phyloP scores from a whole-genome alignment of 1,284 basidiomycete species.

The Naganishia sp. region DNA sequence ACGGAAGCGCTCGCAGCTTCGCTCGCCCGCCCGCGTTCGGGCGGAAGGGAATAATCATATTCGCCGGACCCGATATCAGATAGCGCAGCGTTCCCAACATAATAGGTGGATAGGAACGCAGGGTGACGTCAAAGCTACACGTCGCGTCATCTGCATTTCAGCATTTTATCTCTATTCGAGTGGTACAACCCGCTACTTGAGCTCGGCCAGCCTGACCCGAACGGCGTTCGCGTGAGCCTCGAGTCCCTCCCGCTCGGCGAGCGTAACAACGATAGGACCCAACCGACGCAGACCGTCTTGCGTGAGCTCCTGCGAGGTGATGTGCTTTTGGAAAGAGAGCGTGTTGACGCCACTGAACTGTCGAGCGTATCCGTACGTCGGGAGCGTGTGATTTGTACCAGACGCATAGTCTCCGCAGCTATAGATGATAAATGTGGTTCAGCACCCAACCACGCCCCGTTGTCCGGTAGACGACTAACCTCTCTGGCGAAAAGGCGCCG shows the following conservation, averaged over 20 bases:
- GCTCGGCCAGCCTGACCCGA: conserved; percentile 47
- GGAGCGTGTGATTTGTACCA: conserved; percentile 96
- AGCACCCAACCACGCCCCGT: no score
- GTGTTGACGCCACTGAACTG: conserved; percentile 99
- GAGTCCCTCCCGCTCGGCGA: conserved; percentile 93
- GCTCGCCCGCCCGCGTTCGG: no score
- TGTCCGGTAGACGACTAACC: conserved; percentile 58
- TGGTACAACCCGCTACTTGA: conserved; percentile 3
- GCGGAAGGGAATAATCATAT: no score
- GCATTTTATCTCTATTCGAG: background rate
- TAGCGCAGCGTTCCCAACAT: no score
- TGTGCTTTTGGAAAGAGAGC: conserved; percentile 96
- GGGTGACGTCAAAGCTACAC: no score
- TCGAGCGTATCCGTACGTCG: conserved; percentile 91
- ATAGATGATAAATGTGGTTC: background rate
- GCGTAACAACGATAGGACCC: conserved; percentile 83
- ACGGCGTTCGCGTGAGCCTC: conserved; percentile 78
- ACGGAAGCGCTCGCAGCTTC: no score
- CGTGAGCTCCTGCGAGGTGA: conserved; percentile 92
- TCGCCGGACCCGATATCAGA: no score
- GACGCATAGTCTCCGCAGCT: conserved; percentile 98
- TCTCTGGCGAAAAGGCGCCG: conserved; percentile 90
- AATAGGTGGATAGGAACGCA: no score
- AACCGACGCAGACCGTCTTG: conserved; percentile 72
- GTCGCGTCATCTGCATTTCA: no score